Percentiles rank a stretch among this genome's conserved stretches.
These are phyloP conservation scores for Fusarium nisikadoi DNA, from an alignment of 2,329 filamentous ascomycete species.

Conservation along the genomic window DNA sequence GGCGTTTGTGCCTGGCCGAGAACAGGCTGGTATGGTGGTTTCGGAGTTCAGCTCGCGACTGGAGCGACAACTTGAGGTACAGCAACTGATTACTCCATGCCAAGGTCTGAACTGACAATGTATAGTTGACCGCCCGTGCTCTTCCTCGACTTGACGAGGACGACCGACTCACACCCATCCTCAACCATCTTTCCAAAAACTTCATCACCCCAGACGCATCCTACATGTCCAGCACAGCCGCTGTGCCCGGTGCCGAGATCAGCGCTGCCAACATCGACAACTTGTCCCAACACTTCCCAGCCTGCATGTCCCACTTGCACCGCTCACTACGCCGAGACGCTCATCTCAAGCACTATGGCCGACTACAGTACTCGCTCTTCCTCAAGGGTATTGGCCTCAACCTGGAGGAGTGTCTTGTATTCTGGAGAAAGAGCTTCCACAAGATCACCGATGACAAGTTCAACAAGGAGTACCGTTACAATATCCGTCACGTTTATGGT, in stretches of 20 bases:
- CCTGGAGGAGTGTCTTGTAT: constrained; percentile 89
- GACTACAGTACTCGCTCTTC: constrained; percentile 95
- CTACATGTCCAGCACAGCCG: constrained; percentile 72
- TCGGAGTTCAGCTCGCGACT: constrained; percentile 84
- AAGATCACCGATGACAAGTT: constrained; percentile 93
- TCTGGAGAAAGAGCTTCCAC: constrained; percentile 90
- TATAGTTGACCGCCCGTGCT: constrained; percentile 84
- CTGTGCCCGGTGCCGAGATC: constrained; percentile 77
- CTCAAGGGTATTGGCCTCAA: constrained; percentile 93
- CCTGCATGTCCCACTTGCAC: constrained; percentile 95
- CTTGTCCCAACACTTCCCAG: constrained; percentile 83
- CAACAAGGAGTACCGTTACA: constrained; percentile 98
- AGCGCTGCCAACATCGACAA: constrained; percentile 82
- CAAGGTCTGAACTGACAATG: neutral
- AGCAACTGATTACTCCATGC: constrained; percentile 17
- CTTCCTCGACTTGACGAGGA: constrained; percentile 95
- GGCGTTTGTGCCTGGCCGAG: constrained; percentile 88
- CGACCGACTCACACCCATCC: constrained; percentile 79
- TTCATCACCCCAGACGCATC: constrained; percentile 91
- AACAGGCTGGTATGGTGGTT: constrained; percentile 89
- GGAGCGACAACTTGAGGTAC: constrained; percentile 84
- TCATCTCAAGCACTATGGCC: constrained; percentile 92
- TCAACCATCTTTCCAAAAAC: constrained; percentile 88
- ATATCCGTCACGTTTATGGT: constrained; percentile 93
- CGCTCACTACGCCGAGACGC: constrained; percentile 84